Percentiles rank a stretch among this genome's conserved stretches.
Evolutionary conservation across 495 filamentous ascomycete species (phyloP).

Genomic region (Penicillium alfredii): DNA sequence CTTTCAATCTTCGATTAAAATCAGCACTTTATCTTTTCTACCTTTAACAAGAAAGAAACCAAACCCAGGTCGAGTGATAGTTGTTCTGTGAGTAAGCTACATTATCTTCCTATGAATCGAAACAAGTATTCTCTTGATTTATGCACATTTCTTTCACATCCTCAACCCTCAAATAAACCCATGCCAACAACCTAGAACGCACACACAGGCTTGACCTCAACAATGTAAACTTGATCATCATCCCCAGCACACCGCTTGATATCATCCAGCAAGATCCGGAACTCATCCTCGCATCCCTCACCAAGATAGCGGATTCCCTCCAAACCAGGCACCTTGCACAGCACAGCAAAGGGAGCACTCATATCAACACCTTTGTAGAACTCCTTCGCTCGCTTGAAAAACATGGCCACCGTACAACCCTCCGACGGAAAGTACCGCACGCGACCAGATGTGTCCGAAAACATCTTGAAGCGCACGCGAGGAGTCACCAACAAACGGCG

Average conservation of each 20-base stretch:
- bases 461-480: slow-evolving; percentile 8
- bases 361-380: slow-evolving; percentile 12
- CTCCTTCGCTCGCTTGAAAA: slow-evolving; percentile 19
- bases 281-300: slow-evolving; percentile 20
- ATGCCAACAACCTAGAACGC: background rate
- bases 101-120: no score
- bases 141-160: no score
- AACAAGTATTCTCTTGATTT: no score
- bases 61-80: no score
- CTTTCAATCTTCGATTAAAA: no score
- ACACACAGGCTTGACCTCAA: slow-evolving; percentile 6
- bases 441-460: background rate
- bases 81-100: no score
- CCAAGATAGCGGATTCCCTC: slow-evolving; percentile 12
- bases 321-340: slow-evolving; percentile 16
- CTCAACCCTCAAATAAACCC: background rate
- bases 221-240: slow-evolving; percentile 1
- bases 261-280: slow-evolving; percentile 16
- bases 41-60: no score
- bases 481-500: background rate
- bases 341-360: slow-evolving; percentile 2
- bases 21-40: no score
- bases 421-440: slow-evolving; percentile 11
- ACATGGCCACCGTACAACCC: slow-evolving; percentile 5
- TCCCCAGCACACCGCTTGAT: slow-evolving; percentile 2